Percentiles rank a stretch among this genome's conserved stretches.
phyloP scores from a whole-genome alignment of 495 filamentous ascomycete genomes.

The Cudoniella acicularis region DNA sequence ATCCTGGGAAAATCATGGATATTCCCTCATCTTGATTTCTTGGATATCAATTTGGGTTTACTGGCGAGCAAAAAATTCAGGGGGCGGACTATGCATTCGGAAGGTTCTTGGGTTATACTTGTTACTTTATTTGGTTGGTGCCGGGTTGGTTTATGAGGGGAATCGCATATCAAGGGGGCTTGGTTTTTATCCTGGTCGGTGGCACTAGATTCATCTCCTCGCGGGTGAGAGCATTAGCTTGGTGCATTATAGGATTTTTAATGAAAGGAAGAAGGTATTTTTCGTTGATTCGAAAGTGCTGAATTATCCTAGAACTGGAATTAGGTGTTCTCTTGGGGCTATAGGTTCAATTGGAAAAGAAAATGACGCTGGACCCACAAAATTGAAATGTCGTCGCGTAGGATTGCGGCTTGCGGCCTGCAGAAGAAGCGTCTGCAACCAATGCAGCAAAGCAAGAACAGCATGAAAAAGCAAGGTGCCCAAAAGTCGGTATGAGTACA shows the following conservation, averaged over 20 bases:
- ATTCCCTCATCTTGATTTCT: slow-evolving; percentile 25
- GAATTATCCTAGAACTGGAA: neutral
- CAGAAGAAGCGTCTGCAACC: neutral
- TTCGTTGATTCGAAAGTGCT: neutral
- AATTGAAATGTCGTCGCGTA: neutral
- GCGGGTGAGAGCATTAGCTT: slow-evolving; percentile 5
- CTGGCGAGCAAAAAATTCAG: neutral
- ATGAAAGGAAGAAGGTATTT: neutral
- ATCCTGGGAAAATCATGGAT: slow-evolving; percentile 89
- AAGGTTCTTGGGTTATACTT: no score
- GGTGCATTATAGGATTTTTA: slow-evolving; percentile 9
- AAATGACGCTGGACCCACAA: neutral
- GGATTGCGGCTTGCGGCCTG: neutral
- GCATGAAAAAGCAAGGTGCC: neutral
- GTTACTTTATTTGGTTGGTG: neutral
- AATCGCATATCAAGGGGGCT: neutral
- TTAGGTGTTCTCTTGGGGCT: neutral
- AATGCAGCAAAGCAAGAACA: neutral
- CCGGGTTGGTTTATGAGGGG: neutral
- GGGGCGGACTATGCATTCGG: no score
- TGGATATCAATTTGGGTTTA: neutral
- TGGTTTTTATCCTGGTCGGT: no score
- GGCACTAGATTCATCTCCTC: slow-evolving; percentile 18
- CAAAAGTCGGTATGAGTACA: slow-evolving; percentile 12
- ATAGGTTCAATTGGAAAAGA: no score